Evolutionary conservation across 805 yeast species (phyloP), one percentile per base, ranked within the genome.

Genomic region (Yarrowia hollandica): DNA sequence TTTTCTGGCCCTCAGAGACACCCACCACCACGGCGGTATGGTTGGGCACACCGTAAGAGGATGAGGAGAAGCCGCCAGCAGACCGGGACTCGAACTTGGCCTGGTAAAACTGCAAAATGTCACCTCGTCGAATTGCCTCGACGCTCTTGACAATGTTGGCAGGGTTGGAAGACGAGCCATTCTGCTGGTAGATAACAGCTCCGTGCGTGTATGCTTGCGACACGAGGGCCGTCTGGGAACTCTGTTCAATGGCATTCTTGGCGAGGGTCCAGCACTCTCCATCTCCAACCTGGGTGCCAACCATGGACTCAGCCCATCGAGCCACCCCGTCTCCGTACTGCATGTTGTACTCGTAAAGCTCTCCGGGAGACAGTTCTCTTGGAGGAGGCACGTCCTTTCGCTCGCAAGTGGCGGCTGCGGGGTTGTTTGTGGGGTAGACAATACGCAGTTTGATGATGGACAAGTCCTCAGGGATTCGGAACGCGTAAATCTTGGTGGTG

Each of bases 191-290:
- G 19, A 71, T 63, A 18, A 66, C 60, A 12, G 66, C 64, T 5
- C 74, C 74, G 50, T 67, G 72, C 11, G 63, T 65, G 48, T 61
- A 61, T n/a, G 68, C 68, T 60, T 66, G 70, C 6, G 73, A 62
- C 0, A 64, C 46, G 65, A 71, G 44, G 1, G 71, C 72, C 9
- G 52, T 46, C 21, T 62, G 64, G 5, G 65, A 46, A 25, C 64
- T 64, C n/a, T 62, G 42, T 10, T 63, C 64, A 16, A 73, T 63
- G 8, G 75, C 75, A 15, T 70, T 68, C 30, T 69, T 62, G 28
- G 75, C 75, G 23, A 72, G 62, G 11, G 75, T 72, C 77, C 77
- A 74, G 65, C 77, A 74, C 62, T 74, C 76, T 5, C 74, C 76
- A 54, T 71, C 63, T 22, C 75, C 75, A 0, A 71, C 71, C 34